Conservation (phyloP, 352 stramenopile species). For the Phytopythium aichiense region DNA sequence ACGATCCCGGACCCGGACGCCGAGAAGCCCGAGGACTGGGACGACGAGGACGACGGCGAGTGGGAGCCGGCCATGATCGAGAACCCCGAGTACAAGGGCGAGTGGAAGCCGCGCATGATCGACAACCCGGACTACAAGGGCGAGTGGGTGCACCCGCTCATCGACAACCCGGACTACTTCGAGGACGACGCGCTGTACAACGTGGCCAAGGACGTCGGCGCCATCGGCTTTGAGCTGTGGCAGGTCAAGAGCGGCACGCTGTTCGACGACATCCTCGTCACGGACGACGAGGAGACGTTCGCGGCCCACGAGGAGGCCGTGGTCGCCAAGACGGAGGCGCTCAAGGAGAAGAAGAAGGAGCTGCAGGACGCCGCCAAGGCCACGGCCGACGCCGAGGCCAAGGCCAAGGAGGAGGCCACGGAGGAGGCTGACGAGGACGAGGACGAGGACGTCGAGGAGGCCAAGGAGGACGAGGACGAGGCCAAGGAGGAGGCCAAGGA, state of each 20-base stretch:
- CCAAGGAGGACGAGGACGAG: conserved; percentile 44
- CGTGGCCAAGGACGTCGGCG: conserved; percentile 93
- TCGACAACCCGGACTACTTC: conserved; percentile 97
- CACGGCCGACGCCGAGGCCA: conserved; percentile 63
- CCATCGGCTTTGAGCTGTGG: conserved; percentile 99
- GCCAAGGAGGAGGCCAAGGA: conserved; percentile 25
- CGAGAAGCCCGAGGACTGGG: conserved; percentile 97
- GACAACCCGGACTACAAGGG: conserved; percentile 99
- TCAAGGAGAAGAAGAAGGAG: conserved; percentile 75
- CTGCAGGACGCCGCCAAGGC: conserved; percentile 71
- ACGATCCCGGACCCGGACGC: conserved; percentile 97
- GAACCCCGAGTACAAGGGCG: conserved; percentile 97
- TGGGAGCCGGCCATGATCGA: conserved; percentile 95
- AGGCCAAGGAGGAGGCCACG: conserved; percentile 69
- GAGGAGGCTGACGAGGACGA: conserved; percentile 53
- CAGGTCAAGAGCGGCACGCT: conserved; percentile 97
- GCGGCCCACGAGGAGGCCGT: conserved; percentile 95
- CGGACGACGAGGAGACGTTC: conserved; percentile 95
- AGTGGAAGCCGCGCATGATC: conserved; percentile 98
- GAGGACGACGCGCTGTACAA: conserved; percentile 94
- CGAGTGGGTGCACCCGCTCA: conserved; percentile 95
- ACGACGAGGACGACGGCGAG: conserved; percentile 98
- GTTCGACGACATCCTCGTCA: conserved; percentile 99
- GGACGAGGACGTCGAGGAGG: conserved; percentile 40
- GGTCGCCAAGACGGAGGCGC: conserved; percentile 84